A percentile compares a stretch with the other conserved stretches of the same genome.
Evolutionary conservation across 1,284 basidiomycete species (phyloP).

Genomic region (Wallemia ichthyophaga): DNA sequence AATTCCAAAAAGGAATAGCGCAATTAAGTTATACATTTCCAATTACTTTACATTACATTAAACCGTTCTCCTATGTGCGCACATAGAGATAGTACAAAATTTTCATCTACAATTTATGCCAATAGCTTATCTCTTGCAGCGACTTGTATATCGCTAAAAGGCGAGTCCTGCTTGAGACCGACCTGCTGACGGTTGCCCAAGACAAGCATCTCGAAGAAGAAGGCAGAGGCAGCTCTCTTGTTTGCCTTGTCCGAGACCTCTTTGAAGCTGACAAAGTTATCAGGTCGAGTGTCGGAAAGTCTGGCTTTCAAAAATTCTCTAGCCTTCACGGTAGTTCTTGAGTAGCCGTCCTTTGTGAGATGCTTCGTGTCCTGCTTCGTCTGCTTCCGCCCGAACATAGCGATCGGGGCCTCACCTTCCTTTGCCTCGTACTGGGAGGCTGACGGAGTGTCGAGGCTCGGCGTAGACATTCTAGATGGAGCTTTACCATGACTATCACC

Average conservation of each 20-base stretch:
- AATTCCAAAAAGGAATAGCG: too few species aligned
- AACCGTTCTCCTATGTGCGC: too few species aligned
- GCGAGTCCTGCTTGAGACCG: constrained; percentile 34
- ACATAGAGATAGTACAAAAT: too few species aligned
- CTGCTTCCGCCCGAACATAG: constrained; percentile 1
- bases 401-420: neutral
- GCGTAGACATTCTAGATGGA: neutral
- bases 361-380: neutral
- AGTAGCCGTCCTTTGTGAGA: constrained; percentile 36
- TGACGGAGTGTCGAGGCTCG: neutral
- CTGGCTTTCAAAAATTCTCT: constrained; percentile 50
- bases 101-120: neutral
- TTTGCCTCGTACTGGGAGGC: neutral
- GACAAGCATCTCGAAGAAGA: constrained; percentile 92
- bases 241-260: constrained; percentile 52
- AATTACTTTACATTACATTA: neutral
- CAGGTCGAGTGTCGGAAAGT: constrained; percentile 20
- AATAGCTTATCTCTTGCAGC: constrained; percentile 44
- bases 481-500: neutral
- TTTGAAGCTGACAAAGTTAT: constrained; percentile 37
- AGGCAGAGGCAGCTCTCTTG: constrained; percentile 64
- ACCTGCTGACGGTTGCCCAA: constrained; percentile 74
- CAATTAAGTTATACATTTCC: neutral
- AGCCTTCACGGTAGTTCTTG: constrained; percentile 71
- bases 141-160: constrained; percentile 66